Evolutionary conservation across 305 asterid species (phyloP).

Genomic region (Ilex paraguariensis): DNA sequence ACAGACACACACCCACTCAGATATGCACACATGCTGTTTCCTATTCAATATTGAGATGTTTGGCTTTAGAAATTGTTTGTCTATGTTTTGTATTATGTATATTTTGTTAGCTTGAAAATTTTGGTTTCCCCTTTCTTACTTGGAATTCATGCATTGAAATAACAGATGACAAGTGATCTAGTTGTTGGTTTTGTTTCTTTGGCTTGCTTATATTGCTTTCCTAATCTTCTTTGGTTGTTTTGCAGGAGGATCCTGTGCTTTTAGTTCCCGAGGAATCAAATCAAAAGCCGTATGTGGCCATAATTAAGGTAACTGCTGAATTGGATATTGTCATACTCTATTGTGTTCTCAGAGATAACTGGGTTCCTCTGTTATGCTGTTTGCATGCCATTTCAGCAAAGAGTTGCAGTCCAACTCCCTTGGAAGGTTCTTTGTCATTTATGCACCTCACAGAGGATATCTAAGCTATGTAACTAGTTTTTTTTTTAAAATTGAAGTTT

Average conservation of each 20-base stretch:
- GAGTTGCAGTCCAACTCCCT: too few species aligned
- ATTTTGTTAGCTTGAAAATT: too few species aligned
- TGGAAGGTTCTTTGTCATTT: too few species aligned
- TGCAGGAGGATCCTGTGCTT: constrained; percentile 88
- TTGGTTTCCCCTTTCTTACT: background rate
- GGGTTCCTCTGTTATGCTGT: too few species aligned
- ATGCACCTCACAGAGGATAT: too few species aligned
- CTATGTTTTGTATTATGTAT: background rate
- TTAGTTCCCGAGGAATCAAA: constrained; percentile 53
- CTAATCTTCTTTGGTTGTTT: constrained; percentile 16
- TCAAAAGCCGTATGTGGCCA: constrained; percentile 86
- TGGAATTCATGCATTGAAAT: background rate
- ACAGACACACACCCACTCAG: too few species aligned
- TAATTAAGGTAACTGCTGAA: constrained; percentile 58
- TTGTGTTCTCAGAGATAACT: too few species aligned
- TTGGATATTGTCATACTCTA: background rate
- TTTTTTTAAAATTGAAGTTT: too few species aligned
- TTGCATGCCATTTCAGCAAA: too few species aligned
- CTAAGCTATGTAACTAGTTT: too few species aligned
- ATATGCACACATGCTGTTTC: too few species aligned
- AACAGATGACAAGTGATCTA: background rate
- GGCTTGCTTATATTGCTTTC: constrained; percentile 1
- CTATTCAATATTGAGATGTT: too few species aligned
- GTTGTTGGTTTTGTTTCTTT: constrained; percentile 1
- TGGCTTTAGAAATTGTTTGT: background rate